Conservation (phyloP, 345 rosid genomes). For the Moricandia arvensis region DNA sequence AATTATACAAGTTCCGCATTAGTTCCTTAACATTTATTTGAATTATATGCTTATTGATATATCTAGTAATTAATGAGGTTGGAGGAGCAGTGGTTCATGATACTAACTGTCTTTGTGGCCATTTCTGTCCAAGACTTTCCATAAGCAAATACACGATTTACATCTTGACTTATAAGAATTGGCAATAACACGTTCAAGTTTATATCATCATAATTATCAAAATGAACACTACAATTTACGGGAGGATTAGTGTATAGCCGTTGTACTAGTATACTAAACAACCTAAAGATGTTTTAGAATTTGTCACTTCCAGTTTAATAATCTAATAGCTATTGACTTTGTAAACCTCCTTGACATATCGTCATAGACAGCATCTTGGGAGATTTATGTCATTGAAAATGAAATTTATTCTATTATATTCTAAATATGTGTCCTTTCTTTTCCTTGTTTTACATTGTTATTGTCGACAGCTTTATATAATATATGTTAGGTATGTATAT, state of each 20-base stretch:
- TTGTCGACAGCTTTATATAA: neutral
- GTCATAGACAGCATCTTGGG: conserved; percentile 34
- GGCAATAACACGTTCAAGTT: neutral
- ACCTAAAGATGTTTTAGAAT: neutral
- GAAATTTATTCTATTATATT: neutral
- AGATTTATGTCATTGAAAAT: conserved; percentile 21
- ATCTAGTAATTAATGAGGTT: neutral
- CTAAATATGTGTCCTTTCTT: conserved; percentile 8
- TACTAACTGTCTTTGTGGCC: neutral
- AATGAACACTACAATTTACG: neutral
- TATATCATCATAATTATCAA: no score
- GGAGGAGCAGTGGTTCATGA: conserved; percentile 33
- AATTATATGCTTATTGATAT: neutral
- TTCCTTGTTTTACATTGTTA: neutral
- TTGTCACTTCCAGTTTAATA: conserved; percentile 14
- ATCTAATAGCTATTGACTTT: conserved; percentile 23
- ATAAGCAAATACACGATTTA: no score
- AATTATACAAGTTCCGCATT: no score
- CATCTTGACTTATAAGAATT: no score
- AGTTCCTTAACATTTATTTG: neutral
- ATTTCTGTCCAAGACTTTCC: no score
- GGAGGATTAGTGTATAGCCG: no score
- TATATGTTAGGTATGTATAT: neutral
- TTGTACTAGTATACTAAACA: neutral
- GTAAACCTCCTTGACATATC: conserved; percentile 31